Evolutionary conservation across 352 stramenopile genomes (phyloP), one percentile per base, ranked within the genome.

Genomic region (Peronospora belbahrii): DNA sequence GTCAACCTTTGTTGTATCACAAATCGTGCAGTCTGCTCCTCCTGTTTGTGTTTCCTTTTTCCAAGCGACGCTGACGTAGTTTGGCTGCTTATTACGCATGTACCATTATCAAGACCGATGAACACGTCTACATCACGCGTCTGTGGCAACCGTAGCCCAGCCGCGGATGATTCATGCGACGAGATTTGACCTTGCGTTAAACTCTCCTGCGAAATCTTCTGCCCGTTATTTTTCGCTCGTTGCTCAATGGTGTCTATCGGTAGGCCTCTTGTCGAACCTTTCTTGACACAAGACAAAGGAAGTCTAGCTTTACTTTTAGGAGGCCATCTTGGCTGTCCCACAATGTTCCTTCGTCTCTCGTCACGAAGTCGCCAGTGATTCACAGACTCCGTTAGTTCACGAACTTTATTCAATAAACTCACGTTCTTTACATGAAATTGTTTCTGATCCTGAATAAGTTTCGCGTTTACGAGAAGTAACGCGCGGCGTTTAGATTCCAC

Each of bases 361-460:
- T 83, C 66, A 3, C 61, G 59, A 10, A 86, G 40, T 15, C 76
- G 56, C 56, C 60, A 81, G 14, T 57, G 58, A 35, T 78, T 74
- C 13, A 82, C 32, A 22, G 76, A 77, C 30, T 83, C 74, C 27
- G 77, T 63, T 3, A 85, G 25, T 1, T 64, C 32, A 15, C 64
- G 50, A 3, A 83, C 34, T 22, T 82, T 53, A 19, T 42, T 42
- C 3, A 19, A 22, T 7, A 74, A 25, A 6, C 31, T 31, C 0
- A 28, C 44, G 17, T 68, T 74, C 48, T 61, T 65, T 14, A 72
- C 48, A 15, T 79, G 68, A 3, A 79, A 44, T 30, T 82, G 70
- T 32, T 77, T 74, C 9, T 83, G 75, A 8, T 82, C 69, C 40
- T 83, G 75, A 10, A 82, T 66, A 18, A 85, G 59, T 35, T 83